Evolutionary conservation across 2,329 filamentous ascomycete species (phyloP).

Genomic region (Biscogniauxia marginata): DNA sequence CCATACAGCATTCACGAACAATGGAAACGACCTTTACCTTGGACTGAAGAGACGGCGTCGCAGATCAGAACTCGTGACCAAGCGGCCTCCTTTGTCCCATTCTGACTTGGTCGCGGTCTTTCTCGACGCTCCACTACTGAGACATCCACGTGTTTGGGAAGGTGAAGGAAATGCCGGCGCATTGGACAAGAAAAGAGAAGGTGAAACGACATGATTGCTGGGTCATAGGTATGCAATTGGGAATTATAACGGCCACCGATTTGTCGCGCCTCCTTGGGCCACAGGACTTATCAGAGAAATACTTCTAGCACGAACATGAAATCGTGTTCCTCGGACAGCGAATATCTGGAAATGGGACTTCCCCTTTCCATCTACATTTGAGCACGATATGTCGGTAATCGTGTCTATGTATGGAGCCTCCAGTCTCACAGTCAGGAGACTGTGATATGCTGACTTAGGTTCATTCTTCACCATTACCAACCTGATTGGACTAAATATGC

Average conservation of each 20-base stretch:
- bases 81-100: background rate
- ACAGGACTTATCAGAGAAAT: background rate
- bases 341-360: background rate
- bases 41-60: background rate
- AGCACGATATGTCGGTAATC: background rate
- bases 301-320: background rate
- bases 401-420: background rate
- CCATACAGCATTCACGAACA: background rate
- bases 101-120: background rate
- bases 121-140: background rate
- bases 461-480: background rate
- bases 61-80: background rate
- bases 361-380: background rate
- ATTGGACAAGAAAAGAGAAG: background rate
- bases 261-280: background rate
- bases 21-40: background rate
- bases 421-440: background rate
- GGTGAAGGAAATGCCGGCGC: background rate
- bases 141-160: background rate
- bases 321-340: background rate
- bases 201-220: background rate
- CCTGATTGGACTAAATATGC: background rate
- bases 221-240: background rate
- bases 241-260: background rate
- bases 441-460: background rate